Evolutionary conservation across 2,329 filamentous ascomycete species (phyloP), one percentile per base, ranked within the genome.

Genomic region (Chrysosporium keratinophilum): DNA sequence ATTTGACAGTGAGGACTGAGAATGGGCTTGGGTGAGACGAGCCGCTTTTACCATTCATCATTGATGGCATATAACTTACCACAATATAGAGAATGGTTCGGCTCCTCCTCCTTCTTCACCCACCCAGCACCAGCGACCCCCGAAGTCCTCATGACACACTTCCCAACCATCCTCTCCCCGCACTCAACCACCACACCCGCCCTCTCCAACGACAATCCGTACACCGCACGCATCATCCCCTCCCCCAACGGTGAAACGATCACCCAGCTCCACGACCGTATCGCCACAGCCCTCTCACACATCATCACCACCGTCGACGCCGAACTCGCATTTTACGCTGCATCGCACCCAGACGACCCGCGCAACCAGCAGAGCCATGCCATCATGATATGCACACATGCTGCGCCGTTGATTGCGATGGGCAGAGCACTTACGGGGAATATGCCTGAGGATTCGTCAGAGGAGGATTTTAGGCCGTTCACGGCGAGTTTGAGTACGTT

Each of bases 321-420:
- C 5, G 77, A 81, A 47, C 74, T 72, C 49, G 52, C 62, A 6
- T 59, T 61, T 5, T 54, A 64, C 3, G 69, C 71, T 42, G 60
- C 64, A 2, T 68, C 70, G n/a, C 77, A 85, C 47, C 80, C 82
- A n/a, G 75, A 79, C 39, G 74, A 76, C 34, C 81, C 79, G 62
- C 31, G 44, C 11, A 54, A 49, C n/a, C 5, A 67, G 61, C 54
- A 72, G 68, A 56, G 78, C 51, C 70, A 69, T 47, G 78, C 87
- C 0, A 76, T 95, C 20, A 69, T 96, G 40, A 76, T 98, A 39
- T 95, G 88, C 70, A 85, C 87, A 1, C 93, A 98, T 72, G 93
- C 93, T 1, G 93, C 93, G 3, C 82, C 84, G 10, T 79, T 97
- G 63, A 96, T 98, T 65, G 85, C 87, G 7, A 79, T 93, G 60